phyloP scores from a whole-genome alignment of 2,329 filamentous ascomycete genomes.

The Rutstroemia sp. region DNA sequence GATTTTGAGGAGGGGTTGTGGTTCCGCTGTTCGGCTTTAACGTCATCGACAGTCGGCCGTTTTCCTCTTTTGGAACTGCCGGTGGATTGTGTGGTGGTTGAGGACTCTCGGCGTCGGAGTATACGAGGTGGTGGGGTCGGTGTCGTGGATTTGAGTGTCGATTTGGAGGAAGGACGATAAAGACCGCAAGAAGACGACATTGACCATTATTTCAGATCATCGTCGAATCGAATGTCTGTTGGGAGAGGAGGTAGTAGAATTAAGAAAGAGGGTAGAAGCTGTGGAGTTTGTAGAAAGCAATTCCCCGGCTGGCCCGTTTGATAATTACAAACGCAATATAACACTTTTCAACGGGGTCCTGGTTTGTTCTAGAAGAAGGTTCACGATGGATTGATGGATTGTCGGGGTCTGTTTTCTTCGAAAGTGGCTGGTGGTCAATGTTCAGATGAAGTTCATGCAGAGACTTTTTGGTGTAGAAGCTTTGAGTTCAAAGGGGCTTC shows the following conservation, averaged over 20 bases:
- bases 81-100: background rate
- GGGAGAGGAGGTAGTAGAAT: background rate
- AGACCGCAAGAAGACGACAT: background rate
- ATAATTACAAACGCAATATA: background rate
- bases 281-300: background rate
- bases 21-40: background rate
- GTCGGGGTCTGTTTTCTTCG: background rate
- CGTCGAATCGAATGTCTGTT: background rate
- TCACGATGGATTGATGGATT: background rate
- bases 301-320: background rate
- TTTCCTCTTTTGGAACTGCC: background rate
- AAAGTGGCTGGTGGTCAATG: background rate
- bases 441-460: conserved; percentile 10
- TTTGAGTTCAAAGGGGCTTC: background rate
- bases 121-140: background rate
- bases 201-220: conserved; percentile 2
- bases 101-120: background rate
- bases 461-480: background rate
- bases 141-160: background rate
- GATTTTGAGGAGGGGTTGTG: background rate
- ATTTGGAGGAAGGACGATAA: background rate
- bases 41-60: background rate
- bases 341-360: background rate
- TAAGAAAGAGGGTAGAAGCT: background rate
- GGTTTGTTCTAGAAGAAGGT: background rate